phyloP scores from a whole-genome alignment of 768 basidiomycete species.

The Candolleomyces efflorescens region DNA sequence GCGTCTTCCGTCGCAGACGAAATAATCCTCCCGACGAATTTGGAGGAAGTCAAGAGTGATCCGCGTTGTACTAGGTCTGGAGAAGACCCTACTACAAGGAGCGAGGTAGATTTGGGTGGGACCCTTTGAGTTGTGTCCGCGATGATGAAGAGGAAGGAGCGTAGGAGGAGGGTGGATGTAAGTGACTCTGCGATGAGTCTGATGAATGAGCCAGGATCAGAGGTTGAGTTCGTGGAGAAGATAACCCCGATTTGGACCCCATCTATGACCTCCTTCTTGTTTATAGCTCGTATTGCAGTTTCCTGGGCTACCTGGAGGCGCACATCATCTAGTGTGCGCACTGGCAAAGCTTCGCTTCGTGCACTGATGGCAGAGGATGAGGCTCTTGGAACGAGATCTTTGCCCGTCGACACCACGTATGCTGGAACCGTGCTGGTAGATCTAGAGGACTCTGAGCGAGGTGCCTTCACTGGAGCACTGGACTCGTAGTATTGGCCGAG shows the following conservation, averaged over 20 bases:
- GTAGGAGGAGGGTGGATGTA: slow-evolving; percentile 33
- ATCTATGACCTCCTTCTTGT: slow-evolving; percentile 44
- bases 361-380: too few species aligned
- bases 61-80: slow-evolving; percentile 61
- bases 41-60: slow-evolving; percentile 57
- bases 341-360: slow-evolving; percentile 5
- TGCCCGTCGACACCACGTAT: too few species aligned
- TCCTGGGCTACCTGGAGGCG: slow-evolving; percentile 55
- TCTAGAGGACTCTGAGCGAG: too few species aligned
- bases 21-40: slow-evolving; percentile 62
- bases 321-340: slow-evolving; percentile 57
- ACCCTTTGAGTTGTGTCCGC: slow-evolving; percentile 28
- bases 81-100: slow-evolving; percentile 58
- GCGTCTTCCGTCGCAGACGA: neutral
- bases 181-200: slow-evolving; percentile 48
- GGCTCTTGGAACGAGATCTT: too few species aligned
- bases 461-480: too few species aligned
- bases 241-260: slow-evolving; percentile 56
- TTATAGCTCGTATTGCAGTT: slow-evolving; percentile 51
- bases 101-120: slow-evolving; percentile 26
- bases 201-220: slow-evolving; percentile 35
- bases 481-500: too few species aligned
- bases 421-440: too few species aligned
- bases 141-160: slow-evolving; percentile 49
- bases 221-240: slow-evolving; percentile 31